Evolutionary conservation across 2,329 filamentous ascomycete species (phyloP).

Genomic region (Microcera coccophila): DNA sequence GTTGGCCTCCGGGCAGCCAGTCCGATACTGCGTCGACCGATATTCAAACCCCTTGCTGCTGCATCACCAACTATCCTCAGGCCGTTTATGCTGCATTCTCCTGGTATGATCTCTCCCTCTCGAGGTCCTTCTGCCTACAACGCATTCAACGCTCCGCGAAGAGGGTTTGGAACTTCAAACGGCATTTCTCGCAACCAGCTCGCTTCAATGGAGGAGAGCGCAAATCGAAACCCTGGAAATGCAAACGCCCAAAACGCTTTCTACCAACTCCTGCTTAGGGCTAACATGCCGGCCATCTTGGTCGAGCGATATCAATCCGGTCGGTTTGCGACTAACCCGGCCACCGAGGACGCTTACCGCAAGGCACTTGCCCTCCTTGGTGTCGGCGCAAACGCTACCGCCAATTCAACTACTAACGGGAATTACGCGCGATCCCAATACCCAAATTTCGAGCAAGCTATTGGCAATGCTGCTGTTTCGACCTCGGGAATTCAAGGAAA

Average conservation of each 20-base stretch:
- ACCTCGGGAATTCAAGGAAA: constrained; percentile 19
- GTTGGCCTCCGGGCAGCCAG: constrained; percentile 30
- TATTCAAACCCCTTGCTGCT: constrained; percentile 20
- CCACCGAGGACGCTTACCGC: constrained; percentile 74
- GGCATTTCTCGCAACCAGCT: constrained; percentile 62
- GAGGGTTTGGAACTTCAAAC: constrained; percentile 42
- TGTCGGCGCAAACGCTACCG: constrained; percentile 25
- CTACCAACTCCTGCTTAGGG: constrained; percentile 84
- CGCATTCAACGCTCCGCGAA: constrained; percentile 21
- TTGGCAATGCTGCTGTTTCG: constrained; percentile 27
- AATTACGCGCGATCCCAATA: constrained; percentile 26
- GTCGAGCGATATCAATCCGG: constrained; percentile 86
- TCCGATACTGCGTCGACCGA: constrained; percentile 25
- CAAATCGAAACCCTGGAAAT: constrained; percentile 87
- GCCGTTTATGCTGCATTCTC: constrained; percentile 23
- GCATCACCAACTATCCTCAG: constrained; percentile 19
- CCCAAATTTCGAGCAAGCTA: constrained; percentile 29
- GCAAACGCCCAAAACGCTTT: constrained; percentile 88
- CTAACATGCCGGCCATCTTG: constrained; percentile 90
- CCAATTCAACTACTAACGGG: constrained; percentile 18
- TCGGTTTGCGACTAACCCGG: constrained; percentile 74
- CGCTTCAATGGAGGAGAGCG: constrained; percentile 82
- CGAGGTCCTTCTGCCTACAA: constrained; percentile 19
- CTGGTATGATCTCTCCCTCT: constrained; percentile 17
- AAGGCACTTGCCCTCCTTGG: constrained; percentile 57